These are phyloP conservation scores for Hygrophorus pudorinus DNA, from an alignment of 768 basidiomycete species.

Conservation along the genomic window DNA sequence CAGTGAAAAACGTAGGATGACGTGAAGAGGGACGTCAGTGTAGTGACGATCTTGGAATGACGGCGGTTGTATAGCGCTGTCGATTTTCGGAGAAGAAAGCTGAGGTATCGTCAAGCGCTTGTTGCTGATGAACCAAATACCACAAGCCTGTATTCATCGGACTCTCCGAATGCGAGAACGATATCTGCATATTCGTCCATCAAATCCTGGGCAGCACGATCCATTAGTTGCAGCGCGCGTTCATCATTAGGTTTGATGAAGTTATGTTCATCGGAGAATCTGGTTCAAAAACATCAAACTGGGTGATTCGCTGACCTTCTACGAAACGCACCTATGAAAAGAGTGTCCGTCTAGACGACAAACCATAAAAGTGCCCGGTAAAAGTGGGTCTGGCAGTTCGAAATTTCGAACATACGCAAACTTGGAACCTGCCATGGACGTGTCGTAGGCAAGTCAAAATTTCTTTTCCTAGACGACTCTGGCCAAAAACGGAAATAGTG, in stretches of 20 bases:
- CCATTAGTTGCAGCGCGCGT: slow-evolving; percentile 84
- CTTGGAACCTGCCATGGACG: slow-evolving; percentile 80
- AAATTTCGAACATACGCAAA: slow-evolving; percentile 86
- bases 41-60: slow-evolving; percentile 76
- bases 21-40: slow-evolving; percentile 81
- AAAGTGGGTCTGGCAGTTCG: slow-evolving; percentile 78
- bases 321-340: slow-evolving; percentile 69
- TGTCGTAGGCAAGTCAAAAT: not conserved
- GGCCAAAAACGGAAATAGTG: too few species aligned
- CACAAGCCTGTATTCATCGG: slow-evolving; percentile 88
- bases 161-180: slow-evolving; percentile 87
- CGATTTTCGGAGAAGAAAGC: slow-evolving; percentile 76
- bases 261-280: slow-evolving; percentile 75
- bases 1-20: slow-evolving; percentile 86
- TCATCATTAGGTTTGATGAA: slow-evolving; percentile 91
- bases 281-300: slow-evolving; percentile 20
- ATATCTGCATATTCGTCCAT: slow-evolving; percentile 83
- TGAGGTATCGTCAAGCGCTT: slow-evolving; percentile 20
- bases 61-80: slow-evolving; percentile 80
- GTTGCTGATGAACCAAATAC: not conserved
- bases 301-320: not conserved
- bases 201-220: slow-evolving; percentile 70
- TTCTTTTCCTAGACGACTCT: too few species aligned
- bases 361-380: slow-evolving; percentile 78
- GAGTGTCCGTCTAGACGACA: slow-evolving; percentile 87